Percentiles rank a stretch among this genome's conserved stretches.
These are phyloP conservation scores for Letharia columbiana DNA, from an alignment of 495 filamentous ascomycete species.

Conservation along the genomic window DNA sequence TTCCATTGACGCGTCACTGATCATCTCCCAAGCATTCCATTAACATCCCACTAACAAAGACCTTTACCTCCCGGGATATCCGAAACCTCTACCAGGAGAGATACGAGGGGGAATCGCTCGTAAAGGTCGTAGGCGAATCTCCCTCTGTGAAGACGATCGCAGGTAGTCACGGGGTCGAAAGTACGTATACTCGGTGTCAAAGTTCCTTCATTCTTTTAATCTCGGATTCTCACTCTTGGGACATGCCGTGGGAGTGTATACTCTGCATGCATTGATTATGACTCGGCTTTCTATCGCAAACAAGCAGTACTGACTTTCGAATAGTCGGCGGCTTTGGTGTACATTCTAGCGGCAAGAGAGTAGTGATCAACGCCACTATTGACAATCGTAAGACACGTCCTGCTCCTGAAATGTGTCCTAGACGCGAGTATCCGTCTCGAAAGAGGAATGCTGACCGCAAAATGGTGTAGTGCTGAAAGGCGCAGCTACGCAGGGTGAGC, in stretches of 20 bases:
- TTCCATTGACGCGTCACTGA: background rate
- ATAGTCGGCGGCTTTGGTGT: conserved; percentile 85
- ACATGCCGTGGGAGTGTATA: too few species aligned
- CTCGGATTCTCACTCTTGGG: too few species aligned
- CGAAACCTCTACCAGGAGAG: conserved; percentile 91
- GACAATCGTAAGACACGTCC: conserved; percentile 49
- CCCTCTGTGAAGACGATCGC: conserved; percentile 83
- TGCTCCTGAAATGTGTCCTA: too few species aligned
- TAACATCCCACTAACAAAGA: conserved; percentile 72
- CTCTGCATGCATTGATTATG: background rate
- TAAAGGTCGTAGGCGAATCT: conserved; percentile 83
- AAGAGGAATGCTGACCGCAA: background rate
- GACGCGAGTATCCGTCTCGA: too few species aligned
- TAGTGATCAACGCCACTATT: conserved; percentile 94
- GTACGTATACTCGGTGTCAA: background rate
- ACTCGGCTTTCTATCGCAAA: background rate
- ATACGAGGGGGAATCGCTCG: conserved; percentile 88
- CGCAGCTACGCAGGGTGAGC: conserved; percentile 85
- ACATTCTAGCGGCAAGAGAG: conserved; percentile 76
- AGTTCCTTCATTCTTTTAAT: too few species aligned
- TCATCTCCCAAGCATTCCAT: conserved; percentile 53
- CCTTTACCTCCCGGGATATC: conserved; percentile 85
- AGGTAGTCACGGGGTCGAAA: conserved; percentile 80
- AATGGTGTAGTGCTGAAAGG: conserved; percentile 57
- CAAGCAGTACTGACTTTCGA: conserved; percentile 6